Evolutionary conservation across 176 grass and related monocot genomes (phyloP).

Genomic region (Saccharum spontaneum): DNA sequence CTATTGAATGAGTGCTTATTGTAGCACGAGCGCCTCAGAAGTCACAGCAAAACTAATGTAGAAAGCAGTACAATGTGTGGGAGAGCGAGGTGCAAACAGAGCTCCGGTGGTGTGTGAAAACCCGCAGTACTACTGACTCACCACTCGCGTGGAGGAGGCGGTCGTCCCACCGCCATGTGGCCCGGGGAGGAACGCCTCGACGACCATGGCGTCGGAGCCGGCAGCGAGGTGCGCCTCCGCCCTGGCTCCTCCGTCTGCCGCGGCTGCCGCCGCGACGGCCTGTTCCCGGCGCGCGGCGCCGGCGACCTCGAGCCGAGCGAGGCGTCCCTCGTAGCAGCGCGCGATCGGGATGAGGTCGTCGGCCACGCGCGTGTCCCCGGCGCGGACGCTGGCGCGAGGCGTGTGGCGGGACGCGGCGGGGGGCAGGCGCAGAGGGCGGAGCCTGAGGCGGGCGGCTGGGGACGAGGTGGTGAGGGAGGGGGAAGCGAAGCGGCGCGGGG

Average conservation of each 20-base stretch:
- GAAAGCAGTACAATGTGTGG: too few species aligned
- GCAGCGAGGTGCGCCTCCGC: constrained; percentile 66
- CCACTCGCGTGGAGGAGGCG: constrained; percentile 70
- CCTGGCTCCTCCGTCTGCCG: constrained; percentile 50
- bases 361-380: not conserved
- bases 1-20: not conserved
- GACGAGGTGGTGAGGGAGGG: not conserved
- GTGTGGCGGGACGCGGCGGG: not conserved
- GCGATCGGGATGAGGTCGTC: constrained; percentile 42
- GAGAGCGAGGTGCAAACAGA: too few species aligned
- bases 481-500: not conserved
- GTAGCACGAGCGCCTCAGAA: not conserved
- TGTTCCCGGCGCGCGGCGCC: constrained; percentile 57
- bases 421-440: not conserved
- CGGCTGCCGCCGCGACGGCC: constrained; percentile 66
- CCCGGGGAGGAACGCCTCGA: constrained; percentile 68
- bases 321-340: constrained; percentile 68
- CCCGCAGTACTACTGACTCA: constrained; percentile 6
- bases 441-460: not conserved
- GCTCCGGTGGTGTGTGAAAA: not conserved
- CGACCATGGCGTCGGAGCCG: constrained; percentile 56
- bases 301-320: constrained; percentile 59
- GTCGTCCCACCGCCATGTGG: constrained; percentile 16
- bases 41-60: too few species aligned
- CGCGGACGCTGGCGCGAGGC: not conserved